Base-by-base conservation (phyloP, 192 early-diverging fungal species). In the Anaeromyces robustus region DNA sequence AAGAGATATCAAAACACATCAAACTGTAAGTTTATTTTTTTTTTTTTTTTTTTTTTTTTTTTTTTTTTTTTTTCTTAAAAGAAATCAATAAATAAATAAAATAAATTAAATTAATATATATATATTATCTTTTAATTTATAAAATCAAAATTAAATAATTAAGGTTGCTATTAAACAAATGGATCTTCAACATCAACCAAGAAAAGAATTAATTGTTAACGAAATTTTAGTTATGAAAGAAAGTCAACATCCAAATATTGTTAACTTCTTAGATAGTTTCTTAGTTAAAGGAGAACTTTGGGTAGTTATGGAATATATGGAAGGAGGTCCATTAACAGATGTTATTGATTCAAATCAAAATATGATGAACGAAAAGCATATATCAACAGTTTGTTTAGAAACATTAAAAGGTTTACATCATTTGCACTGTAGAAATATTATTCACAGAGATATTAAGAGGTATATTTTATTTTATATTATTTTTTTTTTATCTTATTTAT, bases 291-390 rank as follows among this genome's bases (percentile, higher is more conserved):
- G 32, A 12, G 78, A 78, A 32, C 16, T 78, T 14, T 78, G 78
- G 78, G 78, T 86, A 14, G 39, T 78, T 34, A 78, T 78, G 78
- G 78, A 78, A 77, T 77, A 77, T 30, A 77, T 77, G 77, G 77
- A 77, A 77, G 77, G 77, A 7, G 77, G 77, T 7, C 30, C 78
- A 78, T 78, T 78, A 34, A 78, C 78, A 14, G 78, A 78, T 32
- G 32, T 78, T 16, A 78, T 78, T 32, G 78, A 78, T 32, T 9
- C 30, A 32, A 78, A 78, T 78, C 30, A 30, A 81, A 41, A 41
- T 41, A 41, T 41, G 30, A 78, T 78, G 78, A 78, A 30, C 14
- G 78, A 78, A 78, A 78, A 34, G 14, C 78, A 78, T 30, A 78
- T 78, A 78, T 32, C 30, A 14, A 32, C 32, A 12, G 32, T 78